phyloP scores from a whole-genome alignment of 371 early-diverging fungal genomes.

The Dinochytrium kinnereticum region DNA sequence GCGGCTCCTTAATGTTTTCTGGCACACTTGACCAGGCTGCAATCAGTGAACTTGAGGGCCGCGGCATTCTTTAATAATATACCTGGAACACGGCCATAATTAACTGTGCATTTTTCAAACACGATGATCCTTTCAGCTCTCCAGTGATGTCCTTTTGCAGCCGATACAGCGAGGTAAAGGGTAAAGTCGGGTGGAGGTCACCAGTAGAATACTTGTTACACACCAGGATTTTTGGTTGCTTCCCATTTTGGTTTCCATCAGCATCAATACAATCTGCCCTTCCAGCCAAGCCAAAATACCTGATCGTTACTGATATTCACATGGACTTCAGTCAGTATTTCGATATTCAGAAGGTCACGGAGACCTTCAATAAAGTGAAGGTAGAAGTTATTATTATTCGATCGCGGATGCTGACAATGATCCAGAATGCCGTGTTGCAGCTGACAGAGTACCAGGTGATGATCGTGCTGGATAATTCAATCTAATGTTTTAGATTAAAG shows the following conservation, averaged over 20 bases:
- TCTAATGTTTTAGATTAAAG: slow-evolving; percentile 41
- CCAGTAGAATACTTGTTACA: too few species aligned
- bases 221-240: too few species aligned
- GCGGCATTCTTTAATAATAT: not conserved
- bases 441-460: slow-evolving; percentile 35
- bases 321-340: slow-evolving; percentile 28
- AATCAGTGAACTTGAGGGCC: not conserved
- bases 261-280: too few species aligned
- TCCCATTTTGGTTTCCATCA: too few species aligned
- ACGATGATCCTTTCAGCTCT: not conserved
- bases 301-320: too few species aligned
- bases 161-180: too few species aligned
- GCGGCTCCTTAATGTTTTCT: slow-evolving; percentile 35
- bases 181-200: too few species aligned
- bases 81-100: too few species aligned
- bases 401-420: not conserved
- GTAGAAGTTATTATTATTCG: not conserved
- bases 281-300: too few species aligned
- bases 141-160: too few species aligned
- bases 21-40: slow-evolving; percentile 7
- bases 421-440: slow-evolving; percentile 47
- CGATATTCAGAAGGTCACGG: slow-evolving; percentile 42
- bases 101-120: not conserved
- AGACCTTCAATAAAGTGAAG: slow-evolving; percentile 57
- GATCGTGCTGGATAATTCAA: slow-evolving; percentile 6